Conservation (phyloP, 2,329 filamentous ascomycete species). For the Cytospora leucostoma region DNA sequence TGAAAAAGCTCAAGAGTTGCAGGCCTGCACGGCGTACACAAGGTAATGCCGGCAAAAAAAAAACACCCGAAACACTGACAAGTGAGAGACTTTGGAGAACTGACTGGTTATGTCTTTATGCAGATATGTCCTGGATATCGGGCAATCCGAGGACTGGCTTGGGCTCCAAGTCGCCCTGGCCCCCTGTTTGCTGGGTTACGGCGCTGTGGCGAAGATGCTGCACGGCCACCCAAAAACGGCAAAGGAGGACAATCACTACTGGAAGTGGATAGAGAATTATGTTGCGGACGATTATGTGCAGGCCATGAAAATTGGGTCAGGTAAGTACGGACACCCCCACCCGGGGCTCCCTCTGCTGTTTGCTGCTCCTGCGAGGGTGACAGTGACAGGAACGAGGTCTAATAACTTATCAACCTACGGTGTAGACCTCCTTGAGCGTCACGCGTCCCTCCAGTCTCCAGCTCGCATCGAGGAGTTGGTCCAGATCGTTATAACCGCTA, state of each 20-base stretch:
- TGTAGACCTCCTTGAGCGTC: slow-evolving; percentile 71
- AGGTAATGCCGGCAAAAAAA: slow-evolving; percentile 29
- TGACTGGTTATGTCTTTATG: slow-evolving; percentile 5
- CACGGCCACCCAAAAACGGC: slow-evolving; percentile 62
- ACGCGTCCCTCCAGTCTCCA: slow-evolving; percentile 72
- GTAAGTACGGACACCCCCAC: slow-evolving; percentile 47
- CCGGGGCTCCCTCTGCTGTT: not conserved
- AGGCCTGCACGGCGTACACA: slow-evolving; percentile 47
- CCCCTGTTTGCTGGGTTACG: slow-evolving; percentile 89
- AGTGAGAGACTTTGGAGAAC: slow-evolving; percentile 64
- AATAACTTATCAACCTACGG: not conserved
- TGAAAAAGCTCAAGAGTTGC: slow-evolving; percentile 64
- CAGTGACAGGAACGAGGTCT: not conserved
- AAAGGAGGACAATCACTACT: slow-evolving; percentile 72
- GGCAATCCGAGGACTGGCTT: slow-evolving; percentile 84
- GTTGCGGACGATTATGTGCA: slow-evolving; percentile 75
- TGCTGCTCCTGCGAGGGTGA: too few relatives aligned
- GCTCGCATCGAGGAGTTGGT: slow-evolving; percentile 78
- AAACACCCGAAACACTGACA: slow-evolving; percentile 59
- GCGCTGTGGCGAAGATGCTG: slow-evolving; percentile 72
- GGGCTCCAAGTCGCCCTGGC: slow-evolving; percentile 82
- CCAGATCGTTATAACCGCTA: slow-evolving; percentile 83
- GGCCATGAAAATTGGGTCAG: slow-evolving; percentile 69
- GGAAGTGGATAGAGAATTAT: slow-evolving; percentile 91
- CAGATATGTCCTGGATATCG: slow-evolving; percentile 83